Evolutionary conservation across 2,329 filamentous ascomycete species (phyloP).

Genomic region (Pyricularia grisea): DNA sequence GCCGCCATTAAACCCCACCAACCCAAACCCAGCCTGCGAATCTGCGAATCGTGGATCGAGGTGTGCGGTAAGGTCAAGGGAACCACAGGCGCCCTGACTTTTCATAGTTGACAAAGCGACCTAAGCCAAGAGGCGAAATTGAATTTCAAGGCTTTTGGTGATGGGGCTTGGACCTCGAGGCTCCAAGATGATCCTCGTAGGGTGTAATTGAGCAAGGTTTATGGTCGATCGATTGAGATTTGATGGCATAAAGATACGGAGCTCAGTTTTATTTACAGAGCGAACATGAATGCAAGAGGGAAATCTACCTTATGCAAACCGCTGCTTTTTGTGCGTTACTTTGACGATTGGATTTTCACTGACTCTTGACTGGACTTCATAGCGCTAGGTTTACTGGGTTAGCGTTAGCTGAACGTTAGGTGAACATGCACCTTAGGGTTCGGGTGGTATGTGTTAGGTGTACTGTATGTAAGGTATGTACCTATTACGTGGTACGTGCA

Average conservation of each 20-base stretch:
- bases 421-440: neutral
- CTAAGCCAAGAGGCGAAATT: conserved; percentile 1
- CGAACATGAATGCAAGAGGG: neutral
- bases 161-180: neutral
- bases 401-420: neutral
- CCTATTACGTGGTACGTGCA: no score
- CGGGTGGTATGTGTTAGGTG: neutral
- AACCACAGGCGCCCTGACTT: neutral
- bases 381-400: neutral
- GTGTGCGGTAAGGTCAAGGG: neutral
- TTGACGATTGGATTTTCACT: neutral
- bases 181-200: neutral
- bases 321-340: neutral
- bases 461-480: neutral
- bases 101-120: neutral
- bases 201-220: neutral
- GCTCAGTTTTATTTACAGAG: neutral
- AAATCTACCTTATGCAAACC: neutral
- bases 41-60: neutral
- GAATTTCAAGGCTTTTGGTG: neutral
- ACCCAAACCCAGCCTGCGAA: neutral
- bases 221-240: neutral
- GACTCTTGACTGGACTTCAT: neutral
- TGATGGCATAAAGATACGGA: neutral
- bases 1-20: neutral